A percentile compares a stretch with the other conserved stretches of the same genome.
Evolutionary conservation across 345 rosid species (phyloP).

Genomic region (Acer yangbiense): DNA sequence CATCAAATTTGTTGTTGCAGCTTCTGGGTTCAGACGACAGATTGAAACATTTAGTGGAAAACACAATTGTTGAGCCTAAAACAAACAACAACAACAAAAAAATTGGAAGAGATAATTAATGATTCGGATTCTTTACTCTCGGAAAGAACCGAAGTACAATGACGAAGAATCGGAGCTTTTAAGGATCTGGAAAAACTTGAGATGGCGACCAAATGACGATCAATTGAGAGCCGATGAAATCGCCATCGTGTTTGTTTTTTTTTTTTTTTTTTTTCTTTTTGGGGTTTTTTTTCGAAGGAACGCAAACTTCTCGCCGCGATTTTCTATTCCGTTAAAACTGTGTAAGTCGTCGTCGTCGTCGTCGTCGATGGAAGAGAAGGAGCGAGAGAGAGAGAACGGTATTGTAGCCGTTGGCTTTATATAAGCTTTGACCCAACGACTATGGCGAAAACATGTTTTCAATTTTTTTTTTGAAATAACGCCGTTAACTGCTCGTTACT

Average conservation of each 20-base stretch:
- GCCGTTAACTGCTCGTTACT: conserved; percentile 20
- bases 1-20: neutral
- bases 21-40: conserved; percentile 12
- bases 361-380: conserved; percentile 26
- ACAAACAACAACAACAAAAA: neutral
- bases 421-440: conserved; percentile 36
- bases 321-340: conserved; percentile 25
- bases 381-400: conserved; percentile 4
- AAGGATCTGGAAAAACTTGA: neutral
- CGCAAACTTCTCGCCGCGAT: conserved; percentile 41
- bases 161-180: conserved; percentile 16
- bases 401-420: conserved; percentile 57
- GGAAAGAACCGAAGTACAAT: conserved; percentile 46
- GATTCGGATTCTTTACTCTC: conserved; percentile 14
- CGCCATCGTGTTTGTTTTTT: neutral
- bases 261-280: neutral
- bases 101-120: neutral
- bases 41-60: neutral
- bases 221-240: conserved; percentile 16
- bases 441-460: conserved; percentile 17
- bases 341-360: conserved; percentile 20
- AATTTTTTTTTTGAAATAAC: neutral
- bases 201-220: conserved; percentile 22
- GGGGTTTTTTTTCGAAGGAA: conserved; percentile 16
- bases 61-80: neutral